Conservation (phyloP, 2,329 filamentous ascomycete species). For the Chaetomiaceae sp. region DNA sequence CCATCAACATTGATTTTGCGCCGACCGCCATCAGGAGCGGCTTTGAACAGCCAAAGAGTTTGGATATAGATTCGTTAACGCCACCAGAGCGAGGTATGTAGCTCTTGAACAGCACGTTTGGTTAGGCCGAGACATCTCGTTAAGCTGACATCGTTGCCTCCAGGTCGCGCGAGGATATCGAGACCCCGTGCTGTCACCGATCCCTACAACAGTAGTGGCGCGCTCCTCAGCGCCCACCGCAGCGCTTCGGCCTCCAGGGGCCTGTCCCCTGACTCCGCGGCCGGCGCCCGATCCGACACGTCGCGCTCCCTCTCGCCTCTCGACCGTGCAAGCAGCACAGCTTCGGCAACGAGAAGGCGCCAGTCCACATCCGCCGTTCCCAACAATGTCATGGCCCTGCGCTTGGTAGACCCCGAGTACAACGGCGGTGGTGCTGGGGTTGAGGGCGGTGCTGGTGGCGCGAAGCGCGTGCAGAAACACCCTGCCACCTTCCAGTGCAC, state of each 20-base stretch:
- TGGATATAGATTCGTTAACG: constrained; percentile 72
- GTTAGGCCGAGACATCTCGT: too few species aligned
- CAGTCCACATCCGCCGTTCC: constrained; percentile 59
- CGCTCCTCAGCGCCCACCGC: constrained; percentile 32
- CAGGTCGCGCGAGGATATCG: too few species aligned
- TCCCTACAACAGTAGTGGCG: constrained; percentile 47
- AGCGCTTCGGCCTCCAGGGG: constrained; percentile 33
- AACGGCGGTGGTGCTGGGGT: constrained; percentile 52
- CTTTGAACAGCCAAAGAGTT: constrained; percentile 60
- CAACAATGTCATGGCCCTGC: constrained; percentile 70
- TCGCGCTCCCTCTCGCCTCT: constrained; percentile 55
- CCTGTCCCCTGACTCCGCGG: constrained; percentile 46
- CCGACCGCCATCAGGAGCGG: constrained; percentile 62
- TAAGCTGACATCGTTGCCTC: too few species aligned
- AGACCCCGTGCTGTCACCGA: constrained; percentile 54
- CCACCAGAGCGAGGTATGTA: constrained; percentile 65
- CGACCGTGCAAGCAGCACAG: constrained; percentile 39
- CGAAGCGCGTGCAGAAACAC: constrained; percentile 91
- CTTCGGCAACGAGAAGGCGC: constrained; percentile 44
- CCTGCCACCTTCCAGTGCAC: constrained; percentile 94
- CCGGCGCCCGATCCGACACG: constrained; percentile 42
- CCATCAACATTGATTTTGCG: constrained; percentile 90
- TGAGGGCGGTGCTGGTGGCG: constrained; percentile 48
- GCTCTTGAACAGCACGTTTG: too few species aligned
- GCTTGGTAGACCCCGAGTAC: constrained; percentile 81